Evolutionary conservation across 352 stramenopile species (phyloP).

Genomic region (Globisporangium radiosum): DNA sequence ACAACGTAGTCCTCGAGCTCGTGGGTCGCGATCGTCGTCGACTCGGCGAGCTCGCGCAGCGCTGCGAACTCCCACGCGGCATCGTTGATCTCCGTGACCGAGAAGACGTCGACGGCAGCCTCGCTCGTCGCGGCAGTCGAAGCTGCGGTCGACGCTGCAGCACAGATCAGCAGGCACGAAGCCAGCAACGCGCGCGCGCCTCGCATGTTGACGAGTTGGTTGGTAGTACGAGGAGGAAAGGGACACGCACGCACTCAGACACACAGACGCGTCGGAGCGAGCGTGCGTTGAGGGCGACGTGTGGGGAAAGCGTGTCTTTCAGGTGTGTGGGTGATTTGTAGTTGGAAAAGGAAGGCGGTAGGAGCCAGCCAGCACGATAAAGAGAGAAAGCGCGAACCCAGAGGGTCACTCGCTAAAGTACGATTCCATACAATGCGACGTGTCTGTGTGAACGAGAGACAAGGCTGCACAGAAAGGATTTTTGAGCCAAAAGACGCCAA

Average conservation of each 20-base stretch:
- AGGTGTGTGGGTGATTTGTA: neutral
- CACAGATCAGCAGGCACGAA: slow-evolving; percentile 12
- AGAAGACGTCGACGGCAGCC: neutral
- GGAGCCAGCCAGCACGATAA: neutral
- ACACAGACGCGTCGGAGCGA: too few relatives aligned
- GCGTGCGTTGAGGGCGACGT: neutral
- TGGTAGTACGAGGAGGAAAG: too few relatives aligned
- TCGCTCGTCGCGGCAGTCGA: neutral
- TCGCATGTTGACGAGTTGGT: slow-evolving; percentile 6
- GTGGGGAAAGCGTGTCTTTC: neutral
- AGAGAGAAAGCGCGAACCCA: neutral
- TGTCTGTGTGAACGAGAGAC: too few relatives aligned
- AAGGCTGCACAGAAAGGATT: too few relatives aligned
- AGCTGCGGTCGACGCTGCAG: neutral
- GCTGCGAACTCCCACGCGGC: slow-evolving; percentile 9
- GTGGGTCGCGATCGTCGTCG: slow-evolving; percentile 14
- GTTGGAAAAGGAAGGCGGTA: neutral
- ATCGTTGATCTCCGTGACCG: slow-evolving; percentile 2
- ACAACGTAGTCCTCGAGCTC: slow-evolving; percentile 36
- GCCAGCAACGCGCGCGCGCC: slow-evolving; percentile 8
- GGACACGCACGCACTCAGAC: too few relatives aligned
- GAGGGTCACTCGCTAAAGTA: neutral
- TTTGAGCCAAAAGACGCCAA: too few relatives aligned
- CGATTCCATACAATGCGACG: neutral
- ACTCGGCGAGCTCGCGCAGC: slow-evolving; percentile 14